Evolutionary conservation across 148 eudicot genomes (phyloP), one percentile per base, ranked within the genome.

Genomic region (Tetragonia tetragonoides): DNA sequence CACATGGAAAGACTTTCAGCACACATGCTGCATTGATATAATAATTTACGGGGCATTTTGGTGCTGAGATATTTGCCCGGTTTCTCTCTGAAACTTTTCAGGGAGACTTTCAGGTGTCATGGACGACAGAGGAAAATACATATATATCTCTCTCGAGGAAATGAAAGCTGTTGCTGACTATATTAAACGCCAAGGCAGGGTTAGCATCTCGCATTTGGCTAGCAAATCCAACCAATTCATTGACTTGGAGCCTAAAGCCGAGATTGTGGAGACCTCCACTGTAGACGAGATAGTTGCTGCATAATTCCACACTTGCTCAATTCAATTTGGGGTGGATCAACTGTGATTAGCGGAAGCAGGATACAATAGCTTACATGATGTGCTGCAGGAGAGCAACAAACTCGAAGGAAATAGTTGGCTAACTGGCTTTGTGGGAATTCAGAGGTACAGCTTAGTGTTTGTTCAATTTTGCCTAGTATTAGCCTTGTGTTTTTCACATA

Each of bases 51-150:
- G 53, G 21, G 71, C 47, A 39, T 12, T 10, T 54, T 78, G 74
- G 8, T 70, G 21, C 2, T 47, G 59, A 60, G 47, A 14, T 11
- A 6, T 18, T 44, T 18, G 2, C 18, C 23, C 28, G 7, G 6
- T 67, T 59, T 53, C 16, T 56, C 16, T 24, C 41, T 41, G 6
- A 6, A 72, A 49, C 49, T 47, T 56, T 72, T 70, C 86, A 95
- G 99, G 99, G 81, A 81, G 94, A 77, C 86, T 95, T 69, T 95
- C 99, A 28, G 99, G 99, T 76, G 99, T 95, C 51, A 95, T 95
- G 99, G 99, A 93, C 68, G 99, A 95, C 61, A 91, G 99, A 85
- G 99, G 99, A 71, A 95, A 95, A 78, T 95, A 93, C 84, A 91
- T 95, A 78, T 95, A 93, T 87, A 95, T 95, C 70, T 95, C 99